phyloP scores from a whole-genome alignment of 2,329 filamentous ascomycete genomes.

The Berkeleyomyces rouxiae region DNA sequence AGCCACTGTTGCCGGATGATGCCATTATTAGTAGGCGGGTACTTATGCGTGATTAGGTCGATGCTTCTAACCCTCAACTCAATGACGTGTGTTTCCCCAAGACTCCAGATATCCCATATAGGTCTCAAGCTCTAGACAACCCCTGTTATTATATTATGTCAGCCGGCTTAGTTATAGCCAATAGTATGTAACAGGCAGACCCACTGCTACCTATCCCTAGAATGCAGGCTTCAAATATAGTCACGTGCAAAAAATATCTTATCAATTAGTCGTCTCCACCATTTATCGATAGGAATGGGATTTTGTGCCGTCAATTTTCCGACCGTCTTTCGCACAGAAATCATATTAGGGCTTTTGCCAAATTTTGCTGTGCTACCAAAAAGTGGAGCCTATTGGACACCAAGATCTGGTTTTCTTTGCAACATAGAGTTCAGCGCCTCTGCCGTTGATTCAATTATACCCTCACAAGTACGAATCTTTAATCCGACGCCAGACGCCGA shows the following conservation, averaged over 20 bases:
- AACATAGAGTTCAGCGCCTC: slow-evolving; percentile 13
- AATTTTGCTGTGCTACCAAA: slow-evolving; percentile 12
- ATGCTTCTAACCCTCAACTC: not conserved
- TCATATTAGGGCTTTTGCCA: slow-evolving; percentile 12
- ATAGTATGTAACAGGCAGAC: not conserved
- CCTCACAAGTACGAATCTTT: slow-evolving; percentile 13
- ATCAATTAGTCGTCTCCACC: not conserved
- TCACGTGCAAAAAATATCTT: not conserved
- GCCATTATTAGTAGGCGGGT: slow-evolving; percentile 7
- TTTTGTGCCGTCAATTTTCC: slow-evolving; percentile 9
- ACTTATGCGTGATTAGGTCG: not conserved
- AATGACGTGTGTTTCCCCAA: slow-evolving; percentile 8
- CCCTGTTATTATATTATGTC: slow-evolving; percentile 12
- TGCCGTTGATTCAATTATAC: slow-evolving; percentile 13
- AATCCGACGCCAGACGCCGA: slow-evolving; percentile 13
- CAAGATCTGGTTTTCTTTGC: slow-evolving; percentile 14
- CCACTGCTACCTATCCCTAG: not conserved
- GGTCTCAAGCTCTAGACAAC: not conserved
- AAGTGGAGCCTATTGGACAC: slow-evolving; percentile 11
- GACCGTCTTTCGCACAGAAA: slow-evolving; percentile 9
- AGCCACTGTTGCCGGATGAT: slow-evolving; percentile 42
- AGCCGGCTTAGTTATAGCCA: not conserved
- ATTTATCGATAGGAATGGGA: slow-evolving; percentile 14
- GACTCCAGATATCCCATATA: slow-evolving; percentile 9
- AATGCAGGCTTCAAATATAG: not conserved